A percentile compares a stretch with the other conserved stretches of the same genome.
phyloP scores from a whole-genome alignment of 371 early-diverging fungal species.

The Lichtheimia hyalospora region DNA sequence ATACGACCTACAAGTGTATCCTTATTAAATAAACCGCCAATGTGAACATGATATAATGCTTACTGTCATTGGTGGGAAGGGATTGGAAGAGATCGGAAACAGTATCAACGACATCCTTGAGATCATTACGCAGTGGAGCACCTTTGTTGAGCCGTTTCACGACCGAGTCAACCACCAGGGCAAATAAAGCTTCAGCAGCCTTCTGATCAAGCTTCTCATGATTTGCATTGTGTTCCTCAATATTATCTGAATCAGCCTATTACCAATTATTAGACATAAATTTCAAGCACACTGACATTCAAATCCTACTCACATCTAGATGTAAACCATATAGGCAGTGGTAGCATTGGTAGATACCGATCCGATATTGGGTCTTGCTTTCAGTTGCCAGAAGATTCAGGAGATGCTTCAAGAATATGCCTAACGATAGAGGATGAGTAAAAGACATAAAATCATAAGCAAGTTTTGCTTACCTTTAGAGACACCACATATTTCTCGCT shows the following conservation, averaged over 20 bases:
- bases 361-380: constrained; percentile 20
- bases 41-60: not conserved
- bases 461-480: constrained; percentile 43
- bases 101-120: constrained; percentile 60
- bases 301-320: constrained; percentile 43
- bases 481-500: constrained; percentile 60
- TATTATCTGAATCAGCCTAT: constrained; percentile 53
- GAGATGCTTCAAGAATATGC: constrained; percentile 35
- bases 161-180: constrained; percentile 42
- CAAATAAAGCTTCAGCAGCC: constrained; percentile 57
- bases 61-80: constrained; percentile 50
- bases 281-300: not conserved
- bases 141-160: constrained; percentile 40
- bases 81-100: constrained; percentile 53
- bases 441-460: not conserved
- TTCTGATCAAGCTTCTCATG: constrained; percentile 49
- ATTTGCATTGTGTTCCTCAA: constrained; percentile 57
- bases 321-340: constrained; percentile 68
- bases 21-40: not conserved
- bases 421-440: constrained; percentile 13
- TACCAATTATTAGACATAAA: not conserved
- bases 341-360: constrained; percentile 66
- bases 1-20: constrained; percentile 8
- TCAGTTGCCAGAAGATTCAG: constrained; percentile 16
- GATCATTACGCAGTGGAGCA: constrained; percentile 43